Evolutionary conservation across 1,139 yeast species (phyloP).

Genomic region (Zhuliangozyma parablackwelliae): DNA sequence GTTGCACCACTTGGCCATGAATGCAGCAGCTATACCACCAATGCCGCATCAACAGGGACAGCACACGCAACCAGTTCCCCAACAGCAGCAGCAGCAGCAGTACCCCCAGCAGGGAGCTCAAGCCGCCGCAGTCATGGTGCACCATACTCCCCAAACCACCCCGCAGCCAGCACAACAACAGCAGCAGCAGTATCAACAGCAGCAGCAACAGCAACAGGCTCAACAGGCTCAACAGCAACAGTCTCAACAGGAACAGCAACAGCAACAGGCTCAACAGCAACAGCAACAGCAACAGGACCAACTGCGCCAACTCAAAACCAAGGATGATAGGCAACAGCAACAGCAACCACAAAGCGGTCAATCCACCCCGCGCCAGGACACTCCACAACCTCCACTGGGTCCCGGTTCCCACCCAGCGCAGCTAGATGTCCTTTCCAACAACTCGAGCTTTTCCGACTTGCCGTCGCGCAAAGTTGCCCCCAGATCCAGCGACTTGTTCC

Average conservation of each 20-base stretch:
- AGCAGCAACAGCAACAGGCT: slow-evolving; percentile 14
- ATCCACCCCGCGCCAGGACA: too few species aligned
- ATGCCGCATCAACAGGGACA: slow-evolving; percentile 5
- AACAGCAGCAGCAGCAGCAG: slow-evolving; percentile 4
- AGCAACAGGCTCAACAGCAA: slow-evolving; percentile 8
- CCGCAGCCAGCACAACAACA: slow-evolving; percentile 6
- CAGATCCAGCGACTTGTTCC: slow-evolving; percentile 37
- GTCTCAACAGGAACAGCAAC: slow-evolving; percentile 10
- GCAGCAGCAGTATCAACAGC: slow-evolving; percentile 11
- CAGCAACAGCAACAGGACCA: too few species aligned
- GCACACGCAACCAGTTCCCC: slow-evolving; percentile 1
- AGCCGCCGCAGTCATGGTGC: slow-evolving; percentile 4
- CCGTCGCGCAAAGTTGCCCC: slow-evolving; percentile 40
- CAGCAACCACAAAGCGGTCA: too few species aligned
- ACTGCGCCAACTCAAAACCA: too few species aligned
- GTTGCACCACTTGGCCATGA: slow-evolving; percentile 12
- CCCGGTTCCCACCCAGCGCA: too few species aligned
- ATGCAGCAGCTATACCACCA: slow-evolving; percentile 3
- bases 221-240: slow-evolving; percentile 8
- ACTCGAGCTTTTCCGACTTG: slow-evolving; percentile 28
- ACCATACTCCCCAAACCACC: slow-evolving; percentile 9
- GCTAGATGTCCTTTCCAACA: slow-evolving; percentile 15
- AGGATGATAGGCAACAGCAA: too few species aligned
- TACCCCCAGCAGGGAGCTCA: not conserved
- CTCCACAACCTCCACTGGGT: too few species aligned